Base-by-base conservation (phyloP, 2,329 filamentous ascomycete species). In the Volutella citrinella region DNA sequence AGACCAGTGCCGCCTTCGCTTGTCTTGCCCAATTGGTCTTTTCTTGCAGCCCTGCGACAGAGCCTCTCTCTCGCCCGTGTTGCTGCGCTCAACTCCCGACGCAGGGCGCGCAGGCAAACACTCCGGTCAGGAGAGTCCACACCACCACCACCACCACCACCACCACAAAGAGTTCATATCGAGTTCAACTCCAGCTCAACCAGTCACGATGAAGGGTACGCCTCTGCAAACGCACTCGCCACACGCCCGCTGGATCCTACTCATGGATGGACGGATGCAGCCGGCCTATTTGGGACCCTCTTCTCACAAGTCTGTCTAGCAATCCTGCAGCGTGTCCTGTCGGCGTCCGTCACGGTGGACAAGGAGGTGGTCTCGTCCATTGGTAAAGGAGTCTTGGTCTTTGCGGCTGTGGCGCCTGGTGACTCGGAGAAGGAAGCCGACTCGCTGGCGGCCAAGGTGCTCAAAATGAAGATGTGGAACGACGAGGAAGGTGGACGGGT, bases 271-370 rank as follows among this genome's bases (percentile, higher is more conserved):
- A n/a, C n/a, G n/a, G n/a, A n/a, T n/a, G n/a, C n/a, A n/a, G n/a
- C n/a, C n/a, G n/a, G n/a, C n/a, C n/a, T n/a, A n/a, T n/a, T n/a
- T n/a, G n/a, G n/a, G n/a, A n/a, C n/a, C n/a, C 28, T n/a, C 21
- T n/a, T 14, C 28, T 30, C 10, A 30, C 28, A 10, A 13, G 9
- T n/a, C 27, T 25, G 24, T 40, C 33, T 55, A 96, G 93, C 89
- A 34, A 87, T 98, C 40, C 69, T 97, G 33, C 93, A 98, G 65
- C 80, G 93, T 47, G 93, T 98, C 32, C 80, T 95, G 41, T 97
- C 90, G 26, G 91, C 91, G 41, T 96, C 91, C 7, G 93, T 98
- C 52, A 93, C 89, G 3, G 91, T 98, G 32, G 90, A 98, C 57
- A 84, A 87, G 56, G 76, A 95, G 58, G 68, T 95, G 19, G 78